phyloP scores from a whole-genome alignment of 148 eudicot genomes.

The Beta vulgaris region DNA sequence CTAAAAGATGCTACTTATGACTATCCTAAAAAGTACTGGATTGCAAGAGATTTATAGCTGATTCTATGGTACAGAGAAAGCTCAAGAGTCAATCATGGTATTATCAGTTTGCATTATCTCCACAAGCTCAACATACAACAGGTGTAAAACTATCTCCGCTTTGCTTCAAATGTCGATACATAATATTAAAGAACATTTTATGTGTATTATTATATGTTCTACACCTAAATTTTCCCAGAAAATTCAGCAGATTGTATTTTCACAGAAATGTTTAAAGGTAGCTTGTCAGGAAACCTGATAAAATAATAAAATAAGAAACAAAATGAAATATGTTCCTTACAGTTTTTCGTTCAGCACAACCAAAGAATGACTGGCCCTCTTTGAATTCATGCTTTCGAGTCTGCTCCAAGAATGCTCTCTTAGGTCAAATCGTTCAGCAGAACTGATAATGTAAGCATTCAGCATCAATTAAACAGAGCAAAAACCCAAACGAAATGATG shows the following conservation, averaged over 20 bases:
- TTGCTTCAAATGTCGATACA: neutral
- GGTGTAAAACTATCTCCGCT: neutral
- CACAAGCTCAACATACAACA: neutral
- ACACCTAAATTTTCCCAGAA: neutral
- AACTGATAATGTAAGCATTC: constrained; percentile 39
- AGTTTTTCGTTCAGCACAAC: constrained; percentile 67
- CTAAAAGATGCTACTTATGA: too few species aligned
- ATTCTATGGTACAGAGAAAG: too few species aligned
- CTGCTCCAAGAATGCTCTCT: constrained; percentile 85
- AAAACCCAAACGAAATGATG: too few species aligned
- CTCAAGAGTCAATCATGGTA: too few species aligned
- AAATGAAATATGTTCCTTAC: constrained; percentile 40
- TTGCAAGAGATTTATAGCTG: too few species aligned
- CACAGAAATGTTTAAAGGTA: neutral
- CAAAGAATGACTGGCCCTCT: constrained; percentile 64
- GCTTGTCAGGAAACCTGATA: neutral
- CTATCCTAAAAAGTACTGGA: too few species aligned
- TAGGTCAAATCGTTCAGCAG: constrained; percentile 89
- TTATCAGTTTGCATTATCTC: too few species aligned
- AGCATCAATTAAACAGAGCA: constrained; percentile 5
- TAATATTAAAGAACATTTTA: neutral
- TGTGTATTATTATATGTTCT: neutral
- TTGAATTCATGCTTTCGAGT: constrained; percentile 55
- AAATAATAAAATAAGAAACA: neutral
- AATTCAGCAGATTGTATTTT: neutral